Conservation (phyloP, 805 yeast genomes). For the Lipomyces mesembrius region DNA sequence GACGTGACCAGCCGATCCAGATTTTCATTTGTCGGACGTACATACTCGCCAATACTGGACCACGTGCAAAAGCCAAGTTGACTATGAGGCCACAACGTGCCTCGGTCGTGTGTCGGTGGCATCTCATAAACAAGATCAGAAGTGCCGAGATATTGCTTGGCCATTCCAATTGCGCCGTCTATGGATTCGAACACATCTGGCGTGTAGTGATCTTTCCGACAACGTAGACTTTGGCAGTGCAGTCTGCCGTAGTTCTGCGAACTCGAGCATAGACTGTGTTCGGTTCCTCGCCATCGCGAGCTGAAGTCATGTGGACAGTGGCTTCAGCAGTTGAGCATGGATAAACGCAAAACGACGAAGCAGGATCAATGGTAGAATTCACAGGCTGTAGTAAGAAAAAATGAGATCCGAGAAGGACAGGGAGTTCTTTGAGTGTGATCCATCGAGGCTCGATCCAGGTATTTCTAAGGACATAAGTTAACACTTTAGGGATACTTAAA, state of each 20-base stretch:
- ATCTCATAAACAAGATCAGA: not conserved
- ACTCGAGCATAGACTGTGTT: constrained; percentile 12
- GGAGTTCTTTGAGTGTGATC: constrained; percentile 10
- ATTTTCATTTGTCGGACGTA: constrained; percentile 2
- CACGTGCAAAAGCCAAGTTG: constrained; percentile 16
- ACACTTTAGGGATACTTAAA: too few relatives aligned
- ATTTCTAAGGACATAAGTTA: not conserved
- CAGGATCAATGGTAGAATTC: constrained; percentile 12
- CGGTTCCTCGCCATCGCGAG: constrained; percentile 5
- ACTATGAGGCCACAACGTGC: constrained; percentile 7
- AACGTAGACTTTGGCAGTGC: constrained; percentile 9
- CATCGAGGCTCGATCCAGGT: constrained; percentile 18
- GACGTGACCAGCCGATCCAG: constrained; percentile 2
- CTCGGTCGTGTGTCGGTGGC: constrained; percentile 9
- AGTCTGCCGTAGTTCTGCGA: constrained; percentile 5
- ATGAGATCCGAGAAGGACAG: constrained; percentile 7
- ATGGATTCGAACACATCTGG: constrained; percentile 11
- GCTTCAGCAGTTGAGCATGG: constrained; percentile 16
- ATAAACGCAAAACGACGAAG: constrained; percentile 11
- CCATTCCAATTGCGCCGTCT: constrained; percentile 12
- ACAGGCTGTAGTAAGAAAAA: constrained; percentile 14
- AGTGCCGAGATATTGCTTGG: constrained; percentile 11
- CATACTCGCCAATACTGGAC: constrained; percentile 18
- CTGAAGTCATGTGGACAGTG: constrained; percentile 7
- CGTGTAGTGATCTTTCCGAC: constrained; percentile 7